Base-by-base conservation (phyloP, 805 yeast genomes). In the Saturnispora quitensis region DNA sequence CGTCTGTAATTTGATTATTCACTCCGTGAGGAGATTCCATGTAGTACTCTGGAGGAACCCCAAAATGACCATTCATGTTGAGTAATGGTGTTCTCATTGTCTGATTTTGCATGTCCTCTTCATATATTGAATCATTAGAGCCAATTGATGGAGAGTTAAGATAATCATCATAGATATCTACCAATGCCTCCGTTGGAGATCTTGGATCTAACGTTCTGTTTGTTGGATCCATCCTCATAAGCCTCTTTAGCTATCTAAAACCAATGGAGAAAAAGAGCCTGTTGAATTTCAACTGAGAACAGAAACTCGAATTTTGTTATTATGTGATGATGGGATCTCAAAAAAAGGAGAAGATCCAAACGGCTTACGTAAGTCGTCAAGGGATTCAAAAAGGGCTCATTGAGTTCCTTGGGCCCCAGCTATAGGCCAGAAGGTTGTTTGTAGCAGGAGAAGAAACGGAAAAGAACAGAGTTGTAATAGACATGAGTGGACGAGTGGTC, bases 111-210 rank as follows among this genome's bases (percentile, higher is more conserved):
- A 48, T 25, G 18, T 43, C 51, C 40, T 43, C 43, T 28, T 49
- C 51, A 43, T 43, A 49, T 13, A 49, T 40, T 10, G 47, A 55
- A 36, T 51, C 54, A 36, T 53, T 42, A 8, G 40, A 47, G 17
- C 24, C 36, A 3, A 36, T 8, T 15, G 34, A n/a, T 20, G 55
- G 55, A 6, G 57, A 56, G 18, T 55, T 55, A 40, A 65, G 17
- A 45, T 64, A 65, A 24, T 60, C 65, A 35, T 65, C 68, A 46
- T 65, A 65, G 25, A 57, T 55, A 13, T 63, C 65, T 3, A 52
- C 52, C 50, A 55, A 48, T 40, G 50, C 48, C 18, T 46, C 50
- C 7, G 54, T 24, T 34, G 55, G 43, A 12, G 50, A 34, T 24
- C 45, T 36, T 4, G 56, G 60, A 53, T 56, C 58, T 47, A 56